Evolutionary conservation across 2,329 filamentous ascomycete species (phyloP).

Genomic region (Penicillium sp.): DNA sequence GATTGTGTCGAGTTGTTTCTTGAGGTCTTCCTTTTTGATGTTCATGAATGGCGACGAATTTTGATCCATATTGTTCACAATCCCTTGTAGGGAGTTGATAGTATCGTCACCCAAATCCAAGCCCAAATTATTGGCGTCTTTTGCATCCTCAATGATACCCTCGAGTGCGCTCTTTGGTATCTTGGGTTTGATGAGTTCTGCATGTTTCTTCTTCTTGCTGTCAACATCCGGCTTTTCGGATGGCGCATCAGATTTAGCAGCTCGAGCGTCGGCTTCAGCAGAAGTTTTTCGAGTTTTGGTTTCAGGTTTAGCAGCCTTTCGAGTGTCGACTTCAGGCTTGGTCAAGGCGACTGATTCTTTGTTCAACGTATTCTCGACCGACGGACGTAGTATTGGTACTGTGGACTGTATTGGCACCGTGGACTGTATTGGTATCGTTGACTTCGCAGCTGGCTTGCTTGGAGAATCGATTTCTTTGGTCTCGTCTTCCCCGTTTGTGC

Average conservation of each 20-base stretch:
- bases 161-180: slow-evolving; percentile 41
- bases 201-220: slow-evolving; percentile 17
- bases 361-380: background rate
- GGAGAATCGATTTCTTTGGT: slow-evolving; percentile 24
- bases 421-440: too few relatives aligned
- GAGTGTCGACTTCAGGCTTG: background rate
- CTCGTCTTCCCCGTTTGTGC: slow-evolving; percentile 17
- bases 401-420: too few relatives aligned
- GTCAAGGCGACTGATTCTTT: background rate
- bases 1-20: slow-evolving; percentile 1
- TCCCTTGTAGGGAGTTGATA: slow-evolving; percentile 41
- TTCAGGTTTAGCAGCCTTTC: background rate
- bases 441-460: slow-evolving; percentile 12
- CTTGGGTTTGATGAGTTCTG: slow-evolving; percentile 31
- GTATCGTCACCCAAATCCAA: slow-evolving; percentile 42
- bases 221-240: slow-evolving; percentile 9
- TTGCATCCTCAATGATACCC: slow-evolving; percentile 39
- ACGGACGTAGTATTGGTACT: background rate
- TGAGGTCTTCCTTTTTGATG: slow-evolving; percentile 6
- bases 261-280: background rate
- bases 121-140: slow-evolving; percentile 33
- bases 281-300: background rate
- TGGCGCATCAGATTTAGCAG: background rate
- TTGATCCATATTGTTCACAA: slow-evolving; percentile 30
- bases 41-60: background rate